A percentile compares a stretch with the other conserved stretches of the same genome.
These are phyloP conservation scores for Cynanchum wilfordii DNA, from an alignment of 257 asterid species.

Conservation along the genomic window DNA sequence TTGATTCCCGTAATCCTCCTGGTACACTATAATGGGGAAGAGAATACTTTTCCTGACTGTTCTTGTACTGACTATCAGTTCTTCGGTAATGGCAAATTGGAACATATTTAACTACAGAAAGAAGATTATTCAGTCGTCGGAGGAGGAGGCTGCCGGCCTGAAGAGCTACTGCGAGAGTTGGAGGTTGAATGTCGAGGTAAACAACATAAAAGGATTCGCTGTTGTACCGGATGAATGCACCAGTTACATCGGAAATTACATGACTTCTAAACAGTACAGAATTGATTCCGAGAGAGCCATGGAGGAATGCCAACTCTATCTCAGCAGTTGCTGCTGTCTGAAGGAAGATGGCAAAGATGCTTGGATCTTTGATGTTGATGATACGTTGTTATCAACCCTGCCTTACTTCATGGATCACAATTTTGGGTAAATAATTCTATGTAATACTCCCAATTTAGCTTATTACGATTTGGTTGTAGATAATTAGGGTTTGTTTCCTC, in stretches of 20 bases:
- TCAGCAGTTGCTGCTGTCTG: slow-evolving; percentile 27
- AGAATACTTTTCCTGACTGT: background rate
- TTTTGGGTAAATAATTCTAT: slow-evolving; percentile 27
- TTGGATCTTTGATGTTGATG: slow-evolving; percentile 51
- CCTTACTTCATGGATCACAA: slow-evolving; percentile 39
- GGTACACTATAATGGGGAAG: background rate
- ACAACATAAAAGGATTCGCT: slow-evolving; percentile 39
- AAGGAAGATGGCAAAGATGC: slow-evolving; percentile 43
- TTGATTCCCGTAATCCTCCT: background rate
- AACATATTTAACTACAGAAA: slow-evolving; percentile 31
- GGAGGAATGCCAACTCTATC: slow-evolving; percentile 34
- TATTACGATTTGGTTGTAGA: too few relatives aligned
- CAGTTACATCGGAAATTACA: slow-evolving; percentile 31
- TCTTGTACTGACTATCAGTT: slow-evolving; percentile 17
- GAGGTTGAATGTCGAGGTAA: slow-evolving; percentile 44
- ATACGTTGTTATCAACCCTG: slow-evolving; percentile 39
- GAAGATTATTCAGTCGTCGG: background rate
- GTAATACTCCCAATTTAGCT: too few relatives aligned
- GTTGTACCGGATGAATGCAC: slow-evolving; percentile 45
- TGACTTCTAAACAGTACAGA: slow-evolving; percentile 43
- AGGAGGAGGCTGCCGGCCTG: slow-evolving; percentile 21
- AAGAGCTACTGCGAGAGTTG: slow-evolving; percentile 53
- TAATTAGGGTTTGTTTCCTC: too few relatives aligned
- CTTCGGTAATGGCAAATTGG: slow-evolving; percentile 34
- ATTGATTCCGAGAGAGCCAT: slow-evolving; percentile 31